Evolutionary conservation across 331 rosid species (phyloP).

Genomic region (Acacia pycnantha): DNA sequence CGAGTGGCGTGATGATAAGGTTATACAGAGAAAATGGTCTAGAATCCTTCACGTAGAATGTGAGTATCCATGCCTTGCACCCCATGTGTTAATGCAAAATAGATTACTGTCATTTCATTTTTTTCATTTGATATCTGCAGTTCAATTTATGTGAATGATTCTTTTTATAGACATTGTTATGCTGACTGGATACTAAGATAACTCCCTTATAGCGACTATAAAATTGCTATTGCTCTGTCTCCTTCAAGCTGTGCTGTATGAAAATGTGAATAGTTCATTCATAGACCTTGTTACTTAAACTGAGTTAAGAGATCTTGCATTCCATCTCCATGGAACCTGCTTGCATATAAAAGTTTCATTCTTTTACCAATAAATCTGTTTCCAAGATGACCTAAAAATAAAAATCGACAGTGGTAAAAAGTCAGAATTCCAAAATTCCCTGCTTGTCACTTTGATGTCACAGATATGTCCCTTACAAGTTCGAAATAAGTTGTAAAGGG

Average conservation of each 20-base stretch:
- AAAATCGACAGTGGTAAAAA: not conserved
- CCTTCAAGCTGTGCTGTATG: not conserved
- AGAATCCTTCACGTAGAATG: conserved; percentile 16
- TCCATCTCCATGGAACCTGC: not conserved
- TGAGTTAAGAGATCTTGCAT: not conserved
- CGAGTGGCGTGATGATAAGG: not conserved
- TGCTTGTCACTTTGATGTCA: not conserved
- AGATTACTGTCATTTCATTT: conserved; percentile 13
- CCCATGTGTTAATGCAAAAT: conserved; percentile 26
- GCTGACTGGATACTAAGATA: conserved; percentile 24
- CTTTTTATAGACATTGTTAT: conserved; percentile 14
- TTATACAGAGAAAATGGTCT: not conserved
- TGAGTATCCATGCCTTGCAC: not conserved
- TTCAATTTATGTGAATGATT: not conserved
- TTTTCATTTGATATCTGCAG: conserved; percentile 24
- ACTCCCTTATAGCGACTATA: not conserved
- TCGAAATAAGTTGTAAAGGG: not conserved
- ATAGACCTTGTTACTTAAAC: not conserved
- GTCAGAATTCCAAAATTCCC: not conserved
- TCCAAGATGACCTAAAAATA: not conserved
- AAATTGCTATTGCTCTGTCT: not conserved
- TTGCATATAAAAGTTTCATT: not conserved
- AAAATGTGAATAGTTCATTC: not conserved
- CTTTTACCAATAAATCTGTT: not conserved
- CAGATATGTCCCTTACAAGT: not conserved